Conservation (phyloP, 2,329 filamentous ascomycete species). For the Cladophialophora chaetospira region DNA sequence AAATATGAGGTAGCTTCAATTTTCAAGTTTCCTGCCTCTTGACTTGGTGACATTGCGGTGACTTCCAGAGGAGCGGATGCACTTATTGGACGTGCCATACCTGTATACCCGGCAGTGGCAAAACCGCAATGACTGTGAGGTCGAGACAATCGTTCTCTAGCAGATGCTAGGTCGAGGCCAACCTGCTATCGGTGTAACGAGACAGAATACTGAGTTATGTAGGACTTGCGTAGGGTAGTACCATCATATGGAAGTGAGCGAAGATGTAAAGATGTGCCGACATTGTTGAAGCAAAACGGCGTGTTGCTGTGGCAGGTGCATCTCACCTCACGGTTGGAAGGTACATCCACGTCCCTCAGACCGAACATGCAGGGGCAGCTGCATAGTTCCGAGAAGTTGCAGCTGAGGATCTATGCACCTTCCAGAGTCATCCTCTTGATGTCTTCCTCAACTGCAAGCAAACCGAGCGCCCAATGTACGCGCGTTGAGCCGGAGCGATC, state of each 20-base stretch:
- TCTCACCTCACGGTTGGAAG: not conserved
- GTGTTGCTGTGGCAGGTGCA: not conserved
- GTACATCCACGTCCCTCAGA: too few species aligned
- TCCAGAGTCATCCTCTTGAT: slow-evolving; percentile 63
- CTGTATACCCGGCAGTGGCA: not conserved
- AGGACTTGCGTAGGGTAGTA: not conserved
- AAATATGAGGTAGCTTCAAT: slow-evolving; percentile 24
- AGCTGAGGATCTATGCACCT: slow-evolving; percentile 4
- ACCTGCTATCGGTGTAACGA: not conserved
- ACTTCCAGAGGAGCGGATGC: not conserved
- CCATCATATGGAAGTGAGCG: not conserved
- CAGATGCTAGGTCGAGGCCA: not conserved
- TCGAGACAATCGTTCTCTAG: not conserved
- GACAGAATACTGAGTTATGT: not conserved
- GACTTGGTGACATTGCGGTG: not conserved
- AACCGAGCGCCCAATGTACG: slow-evolving; percentile 74
- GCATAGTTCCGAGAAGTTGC: not conserved
- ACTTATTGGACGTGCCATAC: not conserved
- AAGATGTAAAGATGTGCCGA: not conserved
- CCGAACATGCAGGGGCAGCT: too few species aligned
- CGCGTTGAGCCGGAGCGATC: slow-evolving; percentile 65
- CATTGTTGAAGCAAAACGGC: not conserved
- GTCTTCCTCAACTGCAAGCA: slow-evolving; percentile 77
- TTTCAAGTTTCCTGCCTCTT: slow-evolving; percentile 1
- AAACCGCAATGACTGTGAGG: not conserved